Base-by-base conservation (phyloP, 345 rosid genomes). In the Rhodomyrtus tomentosa region DNA sequence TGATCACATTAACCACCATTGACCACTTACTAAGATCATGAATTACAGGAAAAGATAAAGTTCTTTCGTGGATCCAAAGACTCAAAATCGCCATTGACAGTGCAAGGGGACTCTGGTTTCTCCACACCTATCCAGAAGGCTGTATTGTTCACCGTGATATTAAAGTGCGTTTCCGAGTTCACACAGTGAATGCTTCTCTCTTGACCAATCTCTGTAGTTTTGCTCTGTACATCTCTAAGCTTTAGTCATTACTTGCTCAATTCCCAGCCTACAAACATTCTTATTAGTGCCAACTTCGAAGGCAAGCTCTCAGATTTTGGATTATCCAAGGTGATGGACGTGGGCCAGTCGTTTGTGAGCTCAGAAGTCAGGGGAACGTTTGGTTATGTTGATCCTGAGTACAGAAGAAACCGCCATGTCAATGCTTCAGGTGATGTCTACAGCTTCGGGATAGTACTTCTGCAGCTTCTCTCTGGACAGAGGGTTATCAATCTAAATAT, bases 301-400 rank as follows among this genome's bases (percentile, higher is more conserved):
- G 94, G 93, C 50, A 93, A 93, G 86, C 93, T 93, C 49, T 87
- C 91, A 12, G 96, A 92, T 76, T 93, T 92, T 4, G 93, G 96
- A 36, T 81, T 91, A 45, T 92, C 96, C 14, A 93, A 92, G 86
- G 92, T 93, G 38, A 91, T 90, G 90, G 91, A 92, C 72, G 84
- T 90, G 49, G 96, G 91, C 52, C 92, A 89, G 82, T 90, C 93
- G 50, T 86, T 88, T 81, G 96, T 90, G 87, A 92, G 92, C 86
- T 91, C 94, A 81, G 93, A 92, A 89, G 93, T 93, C 59, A 86
- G 94, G 84, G 94, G 96, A 42, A 93, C 93, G 32, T 91, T 92
- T n/a, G 94, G 93, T 32, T 91, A 91, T 76, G 93, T 93, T 14
- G 93, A 93, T 85, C 93, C 93, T 36, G 94, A 91, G 83, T 93